phyloP scores from a whole-genome alignment of 2,329 filamentous ascomycete species.

The Lecanicillium sp. region DNA sequence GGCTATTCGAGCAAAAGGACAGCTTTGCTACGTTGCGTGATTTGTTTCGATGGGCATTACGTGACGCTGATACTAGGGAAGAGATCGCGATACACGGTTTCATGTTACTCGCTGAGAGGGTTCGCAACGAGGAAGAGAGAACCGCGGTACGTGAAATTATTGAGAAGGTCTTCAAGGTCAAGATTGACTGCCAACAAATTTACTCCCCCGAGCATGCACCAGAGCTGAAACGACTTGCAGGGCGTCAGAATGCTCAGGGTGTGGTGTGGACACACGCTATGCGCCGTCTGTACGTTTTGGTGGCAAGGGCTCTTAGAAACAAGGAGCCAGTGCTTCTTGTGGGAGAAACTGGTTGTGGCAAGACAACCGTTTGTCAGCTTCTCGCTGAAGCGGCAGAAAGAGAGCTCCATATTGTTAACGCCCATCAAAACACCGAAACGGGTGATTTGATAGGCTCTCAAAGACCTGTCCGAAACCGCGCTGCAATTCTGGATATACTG shows the following conservation, averaged over 20 bases:
- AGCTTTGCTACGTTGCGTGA: constrained; percentile 95
- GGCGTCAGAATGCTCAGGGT: constrained; percentile 43
- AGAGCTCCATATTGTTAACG: constrained; percentile 83
- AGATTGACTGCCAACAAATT: constrained; percentile 63
- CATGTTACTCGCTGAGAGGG: constrained; percentile 91
- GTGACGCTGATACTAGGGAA: constrained; percentile 76
- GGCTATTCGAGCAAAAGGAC: constrained; percentile 93
- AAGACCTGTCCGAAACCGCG: constrained; percentile 78
- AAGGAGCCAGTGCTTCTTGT: constrained; percentile 92
- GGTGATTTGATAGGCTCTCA: constrained; percentile 96
- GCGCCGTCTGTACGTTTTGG: constrained; percentile 81
- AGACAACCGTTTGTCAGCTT: constrained; percentile 92
- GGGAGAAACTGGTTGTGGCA: constrained; percentile 94
- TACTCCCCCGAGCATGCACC: constrained; percentile 57
- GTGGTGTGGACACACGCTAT: constrained; percentile 96
- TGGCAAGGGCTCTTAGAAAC: constrained; percentile 77
- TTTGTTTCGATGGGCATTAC: constrained; percentile 87
- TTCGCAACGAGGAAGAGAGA: constrained; percentile 84
- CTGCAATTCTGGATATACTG: constrained; percentile 60
- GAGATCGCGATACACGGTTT: constrained; percentile 88
- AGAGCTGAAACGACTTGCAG: constrained; percentile 41
- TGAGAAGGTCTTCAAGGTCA: constrained; percentile 82
- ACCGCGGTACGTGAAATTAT: constrained; percentile 78
- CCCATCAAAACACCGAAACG: constrained; percentile 96
- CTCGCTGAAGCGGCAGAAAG: constrained; percentile 73